These are phyloP conservation scores for Tripidium arundinaceum DNA, from an alignment of 202 grass and related monocot genomes.

Conservation along the genomic window DNA sequence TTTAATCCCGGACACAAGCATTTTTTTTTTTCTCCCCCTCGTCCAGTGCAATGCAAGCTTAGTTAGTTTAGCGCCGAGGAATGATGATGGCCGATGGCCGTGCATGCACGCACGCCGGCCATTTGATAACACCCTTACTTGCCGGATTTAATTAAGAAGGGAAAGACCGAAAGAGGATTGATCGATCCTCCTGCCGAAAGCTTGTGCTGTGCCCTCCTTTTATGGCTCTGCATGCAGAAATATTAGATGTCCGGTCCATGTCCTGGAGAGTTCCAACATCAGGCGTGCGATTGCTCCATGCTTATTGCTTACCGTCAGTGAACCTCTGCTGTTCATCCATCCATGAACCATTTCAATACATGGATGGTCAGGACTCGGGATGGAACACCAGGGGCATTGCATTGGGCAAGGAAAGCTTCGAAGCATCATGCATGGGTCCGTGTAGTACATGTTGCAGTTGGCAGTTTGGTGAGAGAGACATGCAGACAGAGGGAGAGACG, in stretches of 20 bases:
- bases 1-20: slow-evolving; percentile 14
- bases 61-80: slow-evolving; percentile 32
- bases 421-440: no score
- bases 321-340: no score
- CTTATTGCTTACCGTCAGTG: no score
- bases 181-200: slow-evolving; percentile 32
- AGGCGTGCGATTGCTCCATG: no score
- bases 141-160: not conserved
- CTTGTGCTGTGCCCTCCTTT: not conserved
- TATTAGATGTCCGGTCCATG: not conserved
- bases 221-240: not conserved
- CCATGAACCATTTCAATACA: no score
- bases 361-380: no score
- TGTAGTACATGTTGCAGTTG: no score
- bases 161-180: not conserved
- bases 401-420: no score
- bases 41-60: not conserved
- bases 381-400: no score
- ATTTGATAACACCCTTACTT: not conserved
- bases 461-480: no score
- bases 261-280: slow-evolving; percentile 20
- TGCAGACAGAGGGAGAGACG: no score
- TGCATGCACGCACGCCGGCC: slow-evolving; percentile 24
- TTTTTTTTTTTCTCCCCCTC: not conserved
- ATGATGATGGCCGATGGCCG: slow-evolving; percentile 51